Base-by-base conservation (phyloP, 2,329 filamentous ascomycete genomes). In the Talaromyces islandicus region DNA sequence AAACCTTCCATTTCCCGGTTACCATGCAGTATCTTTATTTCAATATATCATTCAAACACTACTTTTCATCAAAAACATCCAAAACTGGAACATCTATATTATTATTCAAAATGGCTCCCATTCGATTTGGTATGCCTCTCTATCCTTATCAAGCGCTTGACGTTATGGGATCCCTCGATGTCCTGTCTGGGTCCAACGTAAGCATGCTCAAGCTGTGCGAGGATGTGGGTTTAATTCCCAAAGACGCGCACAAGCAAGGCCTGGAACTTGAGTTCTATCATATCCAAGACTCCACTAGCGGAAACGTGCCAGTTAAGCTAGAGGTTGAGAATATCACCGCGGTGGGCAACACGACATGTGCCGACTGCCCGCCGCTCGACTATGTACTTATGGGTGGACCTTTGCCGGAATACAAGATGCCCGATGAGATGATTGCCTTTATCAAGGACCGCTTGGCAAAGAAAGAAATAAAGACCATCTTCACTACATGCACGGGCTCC, bases 401-500 rank as follows among this genome's bases (percentile, higher is more conserved):
- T 4, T 4, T 58, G 30, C 55, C 55, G 6, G 48, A 19, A 25
- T 61, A 29, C 41, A 58, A 46, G 35, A 29, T 61, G n/a, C 55
- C 59, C 1, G 50, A 55, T 3, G 50, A 58, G 52, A 51, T 58
- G 55, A 58, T 25, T 6, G 11, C 17, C 17, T 61, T 61, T 25
- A 58, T 61, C n/a, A 24, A 43, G 17, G 55, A 58, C 9, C 55
- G 55, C 3, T 30, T 61, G 19, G 30, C 51, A 4, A 58, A 43
- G n/a, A 29, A 55, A 7, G 55, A 61, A 30, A 61, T 61, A 41
- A 60, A 61, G 19, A 61, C 56, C 12, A 51, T 62, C 25, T 59
- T 62, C 35, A 62, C 60, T 9, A 57, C 57, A 17, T 62, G 60
- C 54, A 62, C 56, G 1, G 60, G 60, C 19, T 48, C 53, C 10